Conservation (phyloP, 1,139 yeast species). For the Kluyveromyces sp. region DNA sequence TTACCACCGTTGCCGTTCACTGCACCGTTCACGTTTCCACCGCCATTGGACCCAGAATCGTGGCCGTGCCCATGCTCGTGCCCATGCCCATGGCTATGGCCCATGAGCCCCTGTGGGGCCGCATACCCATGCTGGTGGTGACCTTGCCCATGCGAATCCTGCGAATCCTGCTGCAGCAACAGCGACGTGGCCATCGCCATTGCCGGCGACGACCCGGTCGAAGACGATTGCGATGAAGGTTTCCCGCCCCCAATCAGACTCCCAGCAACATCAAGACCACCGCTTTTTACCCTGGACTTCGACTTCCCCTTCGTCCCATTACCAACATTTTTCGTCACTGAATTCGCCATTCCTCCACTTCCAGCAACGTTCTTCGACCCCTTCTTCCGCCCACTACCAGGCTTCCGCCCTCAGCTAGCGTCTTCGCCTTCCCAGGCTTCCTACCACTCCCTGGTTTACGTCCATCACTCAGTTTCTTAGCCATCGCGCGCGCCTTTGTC, state of each 20-base stretch:
- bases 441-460: constrained; percentile 36
- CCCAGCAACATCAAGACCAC: background rate
- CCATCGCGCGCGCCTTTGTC: constrained; percentile 21
- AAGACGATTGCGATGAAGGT: background rate
- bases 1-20: background rate
- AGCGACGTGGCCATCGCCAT: constrained; percentile 1
- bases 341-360: background rate
- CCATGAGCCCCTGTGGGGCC: background rate
- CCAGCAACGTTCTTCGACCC: constrained; percentile 1
- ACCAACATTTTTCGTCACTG: background rate
- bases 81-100: too few relatives aligned
- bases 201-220: constrained; percentile 7
- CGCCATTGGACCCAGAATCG: background rate
- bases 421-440: constrained; percentile 35
- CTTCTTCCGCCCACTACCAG: constrained; percentile 33
- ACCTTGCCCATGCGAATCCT: constrained; percentile 1
- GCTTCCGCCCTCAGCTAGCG: constrained; percentile 34
- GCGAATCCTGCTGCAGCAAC: constrained; percentile 4
- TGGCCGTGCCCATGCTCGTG: too few relatives aligned
- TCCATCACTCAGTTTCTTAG: constrained; percentile 35
- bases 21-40: background rate
- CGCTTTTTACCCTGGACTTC: background rate
- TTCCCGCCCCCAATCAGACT: background rate
- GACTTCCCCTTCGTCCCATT: background rate
- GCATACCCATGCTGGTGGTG: background rate